Percentiles rank a stretch among this genome's conserved stretches.
phyloP scores from a whole-genome alignment of 495 filamentous ascomycete genomes.

The Clohesyomyces aquaticus region DNA sequence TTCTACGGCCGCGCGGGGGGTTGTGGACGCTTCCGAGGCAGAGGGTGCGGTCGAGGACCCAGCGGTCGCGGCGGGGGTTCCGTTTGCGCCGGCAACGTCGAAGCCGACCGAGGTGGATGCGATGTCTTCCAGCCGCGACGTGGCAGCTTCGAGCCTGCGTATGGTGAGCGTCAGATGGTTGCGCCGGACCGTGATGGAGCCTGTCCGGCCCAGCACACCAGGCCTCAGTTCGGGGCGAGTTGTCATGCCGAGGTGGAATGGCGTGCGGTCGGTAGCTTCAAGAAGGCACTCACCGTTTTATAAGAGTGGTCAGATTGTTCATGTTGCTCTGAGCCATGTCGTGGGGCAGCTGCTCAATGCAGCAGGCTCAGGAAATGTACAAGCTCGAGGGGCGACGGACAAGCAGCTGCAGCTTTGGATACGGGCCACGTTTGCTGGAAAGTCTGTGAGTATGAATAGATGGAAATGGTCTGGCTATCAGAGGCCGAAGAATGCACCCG shows the following conservation, averaged over 20 bases:
- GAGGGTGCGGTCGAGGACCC: not conserved
- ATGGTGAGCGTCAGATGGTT: slow-evolving; percentile 52
- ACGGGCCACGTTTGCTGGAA: slow-evolving; percentile 22
- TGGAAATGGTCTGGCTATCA: not conserved
- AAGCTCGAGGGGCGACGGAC: too few species aligned
- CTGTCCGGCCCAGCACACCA: slow-evolving; percentile 6
- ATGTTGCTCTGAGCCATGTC: slow-evolving; percentile 69
- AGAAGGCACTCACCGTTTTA: slow-evolving; percentile 78
- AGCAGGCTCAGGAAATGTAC: slow-evolving; percentile 10
- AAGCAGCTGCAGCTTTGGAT: slow-evolving; percentile 24
- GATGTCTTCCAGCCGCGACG: slow-evolving; percentile 94
- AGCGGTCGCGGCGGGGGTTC: not conserved
- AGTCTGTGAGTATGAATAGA: slow-evolving; percentile 13
- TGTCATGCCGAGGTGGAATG: too few species aligned
- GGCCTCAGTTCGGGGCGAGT: too few species aligned
- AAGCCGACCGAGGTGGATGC: slow-evolving; percentile 64
- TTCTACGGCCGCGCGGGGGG: slow-evolving; percentile 52
- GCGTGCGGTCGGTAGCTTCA: not conserved
- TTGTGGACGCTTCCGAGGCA: slow-evolving; percentile 27
- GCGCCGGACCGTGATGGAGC: slow-evolving; percentile 11
- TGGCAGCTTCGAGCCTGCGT: slow-evolving; percentile 94
- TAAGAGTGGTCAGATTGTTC: slow-evolving; percentile 95
- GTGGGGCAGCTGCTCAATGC: slow-evolving; percentile 23
- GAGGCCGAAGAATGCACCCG: not conserved
- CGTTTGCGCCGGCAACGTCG: slow-evolving; percentile 38